Percentiles rank a stretch among this genome's conserved stretches.
phyloP scores from a whole-genome alignment of 1,284 basidiomycete species.

The Leccinum colubrinum region DNA sequence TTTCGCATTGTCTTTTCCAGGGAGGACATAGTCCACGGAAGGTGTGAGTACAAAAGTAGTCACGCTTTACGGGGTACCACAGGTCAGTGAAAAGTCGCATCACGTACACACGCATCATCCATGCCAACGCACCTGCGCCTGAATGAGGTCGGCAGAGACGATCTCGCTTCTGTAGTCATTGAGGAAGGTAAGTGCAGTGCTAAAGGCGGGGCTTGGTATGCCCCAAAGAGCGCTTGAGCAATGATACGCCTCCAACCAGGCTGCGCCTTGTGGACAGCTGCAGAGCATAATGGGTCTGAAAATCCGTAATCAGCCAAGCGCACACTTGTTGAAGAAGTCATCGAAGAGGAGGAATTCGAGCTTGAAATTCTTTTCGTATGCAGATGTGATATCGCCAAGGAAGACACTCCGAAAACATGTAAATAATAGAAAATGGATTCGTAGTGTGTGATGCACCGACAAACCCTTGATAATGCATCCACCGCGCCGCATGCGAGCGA shows the following conservation, averaged over 20 bases:
- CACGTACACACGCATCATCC: neutral
- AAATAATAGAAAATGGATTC: constrained; percentile 7
- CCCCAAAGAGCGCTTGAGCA: constrained; percentile 98
- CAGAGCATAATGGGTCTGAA: constrained; percentile 1
- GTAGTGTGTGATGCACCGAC: constrained; percentile 2
- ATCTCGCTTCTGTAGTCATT: constrained; percentile 95
- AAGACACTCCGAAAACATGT: constrained; percentile 70
- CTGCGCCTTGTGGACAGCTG: constrained; percentile 91
- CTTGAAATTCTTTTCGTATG: constrained; percentile 85
- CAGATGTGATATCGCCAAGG: constrained; percentile 89
- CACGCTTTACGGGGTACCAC: constrained; percentile 53
- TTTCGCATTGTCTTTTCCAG: constrained; percentile 84
- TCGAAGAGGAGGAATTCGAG: constrained; percentile 96
- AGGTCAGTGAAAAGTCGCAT: constrained; percentile 32
- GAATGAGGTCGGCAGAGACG: constrained; percentile 92
- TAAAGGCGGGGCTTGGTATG: constrained; percentile 94
- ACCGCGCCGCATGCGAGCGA: constrained; percentile 99
- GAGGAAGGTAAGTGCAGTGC: constrained; percentile 48
- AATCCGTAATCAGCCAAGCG: constrained; percentile 1
- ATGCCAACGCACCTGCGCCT: constrained; percentile 70
- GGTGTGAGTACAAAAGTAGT: constrained; percentile 93
- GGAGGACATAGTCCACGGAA: constrained; percentile 72
- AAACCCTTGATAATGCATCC: constrained; percentile 96
- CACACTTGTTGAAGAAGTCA: constrained; percentile 96
- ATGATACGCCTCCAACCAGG: constrained; percentile 98